These are phyloP conservation scores for Camelina sativa DNA, from an alignment of 345 rosid genomes.

Conservation along the genomic window DNA sequence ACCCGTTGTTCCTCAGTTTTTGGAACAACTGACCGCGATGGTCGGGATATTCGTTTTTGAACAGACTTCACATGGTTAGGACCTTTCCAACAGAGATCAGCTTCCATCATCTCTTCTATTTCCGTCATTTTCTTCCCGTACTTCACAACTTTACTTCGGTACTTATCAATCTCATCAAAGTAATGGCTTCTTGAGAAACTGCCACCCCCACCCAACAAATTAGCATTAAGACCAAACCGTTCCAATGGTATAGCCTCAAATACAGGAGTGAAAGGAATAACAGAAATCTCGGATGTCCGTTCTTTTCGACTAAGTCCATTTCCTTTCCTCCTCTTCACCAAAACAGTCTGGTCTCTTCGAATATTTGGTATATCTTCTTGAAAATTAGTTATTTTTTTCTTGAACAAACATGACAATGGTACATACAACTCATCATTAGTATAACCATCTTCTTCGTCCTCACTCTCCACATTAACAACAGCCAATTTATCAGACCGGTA, in stretches of 20 bases:
- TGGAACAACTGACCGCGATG: constrained; percentile 25
- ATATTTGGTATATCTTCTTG: neutral
- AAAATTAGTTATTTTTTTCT: constrained; percentile 7
- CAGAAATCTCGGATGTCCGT: constrained; percentile 46
- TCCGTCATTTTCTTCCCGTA: constrained; percentile 42
- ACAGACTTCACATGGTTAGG: constrained; percentile 37
- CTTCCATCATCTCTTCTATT: constrained; percentile 56
- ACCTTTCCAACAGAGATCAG: constrained; percentile 51
- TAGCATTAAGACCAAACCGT: constrained; percentile 45
- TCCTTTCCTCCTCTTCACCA: constrained; percentile 32
- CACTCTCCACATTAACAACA: constrained; percentile 42
- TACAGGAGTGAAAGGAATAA: constrained; percentile 59
- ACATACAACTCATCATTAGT: constrained; percentile 43
- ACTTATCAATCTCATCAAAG: constrained; percentile 41
- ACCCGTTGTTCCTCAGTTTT: constrained; percentile 39
- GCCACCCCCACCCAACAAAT: neutral
- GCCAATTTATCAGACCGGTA: constrained; percentile 4
- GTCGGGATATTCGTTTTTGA: constrained; percentile 21
- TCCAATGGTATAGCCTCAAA: constrained; percentile 45
- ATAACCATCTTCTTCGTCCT: constrained; percentile 32
- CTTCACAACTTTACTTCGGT: constrained; percentile 34
- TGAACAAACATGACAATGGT: constrained; percentile 57
- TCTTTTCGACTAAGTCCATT: constrained; percentile 35
- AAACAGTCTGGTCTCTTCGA: constrained; percentile 8
- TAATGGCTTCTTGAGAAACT: constrained; percentile 32